phyloP scores from a whole-genome alignment of 148 eudicot species.

The Dysphania ambrosioides region DNA sequence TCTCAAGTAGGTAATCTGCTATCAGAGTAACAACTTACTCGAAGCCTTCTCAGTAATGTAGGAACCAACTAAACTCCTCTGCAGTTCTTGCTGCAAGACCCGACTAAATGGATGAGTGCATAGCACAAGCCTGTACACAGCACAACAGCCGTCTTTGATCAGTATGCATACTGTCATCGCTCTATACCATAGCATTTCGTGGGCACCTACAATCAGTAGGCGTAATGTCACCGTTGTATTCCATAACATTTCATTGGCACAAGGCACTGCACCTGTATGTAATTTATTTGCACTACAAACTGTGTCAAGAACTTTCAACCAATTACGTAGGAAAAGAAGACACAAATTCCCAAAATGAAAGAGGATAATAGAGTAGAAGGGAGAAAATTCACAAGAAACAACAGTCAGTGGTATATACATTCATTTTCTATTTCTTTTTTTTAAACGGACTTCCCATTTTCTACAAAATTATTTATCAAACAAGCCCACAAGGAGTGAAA shows the following conservation, averaged over 20 bases:
- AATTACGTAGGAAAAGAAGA: neutral
- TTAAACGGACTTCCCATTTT: constrained; percentile 14
- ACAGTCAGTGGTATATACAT: constrained; percentile 28
- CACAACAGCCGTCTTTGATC: no score
- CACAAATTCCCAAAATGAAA: neutral
- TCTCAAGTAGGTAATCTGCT: no score
- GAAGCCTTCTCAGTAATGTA: no score
- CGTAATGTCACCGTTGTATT: no score
- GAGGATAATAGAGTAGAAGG: neutral
- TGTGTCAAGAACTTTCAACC: neutral
- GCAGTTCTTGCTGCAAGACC: neutral
- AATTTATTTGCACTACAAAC: neutral
- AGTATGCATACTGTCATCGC: no score
- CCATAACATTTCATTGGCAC: neutral
- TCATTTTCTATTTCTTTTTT: constrained; percentile 7
- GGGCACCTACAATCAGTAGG: neutral
- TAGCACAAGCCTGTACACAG: no score
- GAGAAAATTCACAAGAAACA: constrained; percentile 8
- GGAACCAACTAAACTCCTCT: no score
- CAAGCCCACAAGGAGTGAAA: constrained; percentile 33
- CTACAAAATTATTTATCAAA: constrained; percentile 44
- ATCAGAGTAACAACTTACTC: no score
- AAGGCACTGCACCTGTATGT: neutral
- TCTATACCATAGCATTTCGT: no score
- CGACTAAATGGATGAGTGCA: neutral